phyloP scores from a whole-genome alignment of 768 basidiomycete species.

The Rickenella mellea region DNA sequence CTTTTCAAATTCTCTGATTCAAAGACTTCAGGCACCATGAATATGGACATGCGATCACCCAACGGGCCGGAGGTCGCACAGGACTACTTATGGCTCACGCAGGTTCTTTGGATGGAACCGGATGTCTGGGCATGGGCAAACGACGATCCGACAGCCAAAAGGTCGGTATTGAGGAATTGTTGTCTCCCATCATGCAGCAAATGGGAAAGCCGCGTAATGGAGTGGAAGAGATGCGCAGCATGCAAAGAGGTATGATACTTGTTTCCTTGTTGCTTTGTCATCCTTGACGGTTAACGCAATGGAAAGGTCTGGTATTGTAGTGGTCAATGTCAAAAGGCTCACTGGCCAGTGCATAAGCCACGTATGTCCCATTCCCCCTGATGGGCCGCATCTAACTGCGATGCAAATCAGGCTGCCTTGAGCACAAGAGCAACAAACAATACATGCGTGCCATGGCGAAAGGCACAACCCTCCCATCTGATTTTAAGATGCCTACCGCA shows the following conservation, averaged over 20 bases:
- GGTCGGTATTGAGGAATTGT: constrained; percentile 24
- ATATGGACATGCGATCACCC: constrained; percentile 16
- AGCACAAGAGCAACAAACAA: no score
- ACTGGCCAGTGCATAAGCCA: no score
- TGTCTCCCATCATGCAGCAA: constrained; percentile 19
- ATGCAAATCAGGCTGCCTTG: no score
- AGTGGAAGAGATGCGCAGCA: constrained; percentile 31
- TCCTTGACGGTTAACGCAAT: no score
- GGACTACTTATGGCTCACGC: constrained; percentile 35
- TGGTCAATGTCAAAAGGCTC: no score
- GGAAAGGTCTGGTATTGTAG: no score
- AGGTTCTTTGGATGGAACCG: constrained; percentile 33
- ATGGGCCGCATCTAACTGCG: no score
- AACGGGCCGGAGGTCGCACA: constrained; percentile 36
- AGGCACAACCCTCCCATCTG: no score
- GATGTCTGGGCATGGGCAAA: constrained; percentile 36
- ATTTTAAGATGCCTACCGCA: no score
- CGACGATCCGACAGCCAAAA: constrained; percentile 22
- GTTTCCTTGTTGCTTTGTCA: no score
- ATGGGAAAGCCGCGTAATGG: constrained; percentile 22
- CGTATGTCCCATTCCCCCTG: no score
- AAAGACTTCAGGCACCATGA: constrained; percentile 21
- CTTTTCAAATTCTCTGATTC: background rate
- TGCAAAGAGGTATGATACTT: constrained; percentile 25
- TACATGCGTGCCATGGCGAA: no score